Evolutionary conservation across 1,139 yeast genomes (phyloP), one percentile per base, ranked within the genome.

Genomic region (Taiozyma sp.): DNA sequence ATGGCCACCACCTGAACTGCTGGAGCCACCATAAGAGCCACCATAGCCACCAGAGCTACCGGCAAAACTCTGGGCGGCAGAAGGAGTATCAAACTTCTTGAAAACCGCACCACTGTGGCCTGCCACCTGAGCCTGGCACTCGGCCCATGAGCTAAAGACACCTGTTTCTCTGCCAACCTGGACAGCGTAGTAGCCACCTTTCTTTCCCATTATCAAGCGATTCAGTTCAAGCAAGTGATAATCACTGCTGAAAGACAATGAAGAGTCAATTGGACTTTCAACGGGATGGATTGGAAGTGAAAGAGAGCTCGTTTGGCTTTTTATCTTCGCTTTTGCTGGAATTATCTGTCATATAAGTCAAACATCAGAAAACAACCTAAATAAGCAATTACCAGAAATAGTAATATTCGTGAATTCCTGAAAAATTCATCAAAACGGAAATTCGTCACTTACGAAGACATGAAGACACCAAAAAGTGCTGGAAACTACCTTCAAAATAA

Each of bases 151-250:
- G n/a, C 45, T 52, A 56, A 67, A 76, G 7, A 76, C 61, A 0
- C 80, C 81, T 0, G 65, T 51, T 1, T 57, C 51, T 32, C 64
- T 56, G 4, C 81, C 81, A 7, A 61, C 65, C 8, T 73, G 75
- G 2, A 76, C 80, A 0, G 80, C 80, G 54, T 76, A 76, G 53
- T 41, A 51, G 19, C 45, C 48, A 12, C 43, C 30, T n/a, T 48
- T 43, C 38, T 44, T 48, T 4, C 51, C 51, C 53, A 51, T 51
- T 22, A 2, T 40, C 13, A 39, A 43, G 23, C 7, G 7, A 2
- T 2, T 16, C 41, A 38, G 14, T 19, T 32, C 19, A 3, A 19
- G 19, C 19, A 19, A 19, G 3, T 2, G 19, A 2, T 19, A 3
- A 19, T 19, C 3, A 19, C 19, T 19, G 19, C 19, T 19, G 19